phyloP scores from a whole-genome alignment of 2,329 filamentous ascomycete genomes.

The Neoarthrinium moseri region DNA sequence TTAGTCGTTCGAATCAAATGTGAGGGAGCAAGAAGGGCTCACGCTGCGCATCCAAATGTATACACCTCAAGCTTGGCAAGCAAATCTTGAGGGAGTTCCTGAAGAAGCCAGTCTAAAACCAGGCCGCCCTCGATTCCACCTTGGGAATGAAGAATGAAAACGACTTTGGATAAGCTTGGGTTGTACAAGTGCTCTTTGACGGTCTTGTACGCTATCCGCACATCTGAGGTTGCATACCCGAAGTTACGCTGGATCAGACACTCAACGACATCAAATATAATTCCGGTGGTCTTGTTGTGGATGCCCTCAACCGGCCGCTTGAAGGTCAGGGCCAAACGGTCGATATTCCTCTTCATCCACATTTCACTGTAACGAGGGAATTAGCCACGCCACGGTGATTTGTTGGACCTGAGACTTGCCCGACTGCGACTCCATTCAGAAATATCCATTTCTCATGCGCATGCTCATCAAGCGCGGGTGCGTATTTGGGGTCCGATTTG shows the following conservation, averaged over 20 bases:
- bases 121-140: conserved; percentile 73
- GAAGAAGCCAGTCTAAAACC: conserved; percentile 74
- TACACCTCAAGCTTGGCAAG: conserved; percentile 71
- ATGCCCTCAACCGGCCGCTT: conserved; percentile 69
- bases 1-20: neutral
- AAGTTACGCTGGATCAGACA: conserved; percentile 77
- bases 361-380: conserved; percentile 51
- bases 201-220: conserved; percentile 59
- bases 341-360: conserved; percentile 70
- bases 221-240: conserved; percentile 67
- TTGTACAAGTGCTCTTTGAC: conserved; percentile 65
- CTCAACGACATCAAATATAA: conserved; percentile 75
- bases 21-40: neutral
- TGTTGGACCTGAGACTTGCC: conserved; percentile 49
- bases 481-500: conserved; percentile 51
- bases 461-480: conserved; percentile 47
- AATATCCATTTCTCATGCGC: conserved; percentile 76
- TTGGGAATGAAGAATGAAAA: conserved; percentile 76
- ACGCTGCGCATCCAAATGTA: conserved; percentile 74
- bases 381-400: no score
- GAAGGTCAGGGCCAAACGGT: conserved; percentile 71
- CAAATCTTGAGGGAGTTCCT: conserved; percentile 65
- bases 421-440: conserved; percentile 68
- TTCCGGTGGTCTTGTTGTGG: conserved; percentile 72
- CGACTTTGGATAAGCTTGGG: conserved; percentile 62